Base-by-base conservation (phyloP, 139 green algal genomes). In the Bryopsis sp. region DNA sequence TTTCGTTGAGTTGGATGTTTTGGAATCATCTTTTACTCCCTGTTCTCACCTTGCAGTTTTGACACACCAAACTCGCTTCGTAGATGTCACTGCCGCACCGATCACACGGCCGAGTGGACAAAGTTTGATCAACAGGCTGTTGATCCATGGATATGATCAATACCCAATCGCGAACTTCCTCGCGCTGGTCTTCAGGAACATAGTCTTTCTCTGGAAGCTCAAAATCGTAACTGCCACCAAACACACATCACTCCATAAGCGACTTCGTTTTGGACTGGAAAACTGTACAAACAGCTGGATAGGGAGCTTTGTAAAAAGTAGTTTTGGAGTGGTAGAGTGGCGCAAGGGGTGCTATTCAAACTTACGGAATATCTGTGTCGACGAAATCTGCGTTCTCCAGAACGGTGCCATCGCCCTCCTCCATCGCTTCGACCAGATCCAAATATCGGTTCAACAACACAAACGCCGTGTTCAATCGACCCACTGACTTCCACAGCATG, bases 401-500 rank as follows among this genome's bases (percentile, higher is more conserved):
- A 22, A 77, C 63, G 5, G 48, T 70, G 15, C 63, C 69, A 70
- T 86, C 83, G 2, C 78, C 76, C n/a, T 92, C 84, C 28, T 93
- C 88, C 74, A 91, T 88, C 3, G 87, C 87, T 59, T 95, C 88
- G 26, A 70, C 74, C 28, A 95, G 68, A 74, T 95, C 88, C 61
- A 95, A 79, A 73, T 84, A 93, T 31, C 85, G 77, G 72, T 95
- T 95, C 36, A 95, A 74, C 65, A 93, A 85, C 1, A 93, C 88
- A 64, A 95, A 92, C 0, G 88, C 87, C 84, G 86, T 89, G 80
- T 78, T 84, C 26, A 76, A 72, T 0, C 50, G 63, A 2, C 80
- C 79, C 15, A 80, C 84, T n/a, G 76, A 72, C 28, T 63, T 68
- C 68, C 76, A 86, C 0, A 77, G 77, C 37, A 74, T 46, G 31